Conservation (phyloP, 75 land plant species). For the Chamaecyparis obtusa region DNA sequence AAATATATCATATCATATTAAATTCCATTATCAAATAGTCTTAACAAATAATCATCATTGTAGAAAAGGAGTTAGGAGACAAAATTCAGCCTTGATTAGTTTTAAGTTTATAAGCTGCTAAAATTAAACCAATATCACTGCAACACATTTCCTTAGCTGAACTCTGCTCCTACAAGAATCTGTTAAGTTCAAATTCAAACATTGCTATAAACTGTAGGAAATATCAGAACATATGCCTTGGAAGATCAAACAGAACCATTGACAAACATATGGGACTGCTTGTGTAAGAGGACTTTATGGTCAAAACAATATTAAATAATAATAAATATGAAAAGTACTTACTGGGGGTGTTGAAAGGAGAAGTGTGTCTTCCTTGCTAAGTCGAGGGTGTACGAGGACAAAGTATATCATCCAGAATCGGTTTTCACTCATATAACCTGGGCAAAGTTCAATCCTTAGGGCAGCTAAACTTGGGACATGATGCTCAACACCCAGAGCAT, state of each 20-base stretch:
- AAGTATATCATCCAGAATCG: slow-evolving; percentile 97
- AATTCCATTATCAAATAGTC: background rate
- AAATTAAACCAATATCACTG: background rate
- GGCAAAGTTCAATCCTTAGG: slow-evolving; percentile 88
- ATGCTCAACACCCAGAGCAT: slow-evolving; percentile 70
- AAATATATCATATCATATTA: background rate
- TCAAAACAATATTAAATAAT: slow-evolving; percentile 8
- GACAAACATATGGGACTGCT: background rate
- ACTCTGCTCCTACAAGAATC: background rate
- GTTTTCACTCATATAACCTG: slow-evolving; percentile 75
- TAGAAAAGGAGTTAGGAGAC: background rate
- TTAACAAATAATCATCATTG: background rate
- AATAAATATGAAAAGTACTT: background rate
- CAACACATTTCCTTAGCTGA: background rate
- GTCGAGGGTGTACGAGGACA: slow-evolving; percentile 89
- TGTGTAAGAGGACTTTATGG: background rate
- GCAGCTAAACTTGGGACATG: slow-evolving; percentile 72
- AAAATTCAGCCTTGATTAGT: background rate
- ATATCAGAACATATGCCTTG: background rate
- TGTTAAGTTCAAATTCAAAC: background rate
- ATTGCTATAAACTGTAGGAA: background rate
- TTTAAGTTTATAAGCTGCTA: background rate
- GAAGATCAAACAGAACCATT: background rate
- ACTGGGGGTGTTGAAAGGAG: slow-evolving; percentile 84
- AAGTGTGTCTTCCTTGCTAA: slow-evolving; percentile 75